Evolutionary conservation across 1,284 basidiomycete species (phyloP).

Genomic region (Ganoderma meredithae): DNA sequence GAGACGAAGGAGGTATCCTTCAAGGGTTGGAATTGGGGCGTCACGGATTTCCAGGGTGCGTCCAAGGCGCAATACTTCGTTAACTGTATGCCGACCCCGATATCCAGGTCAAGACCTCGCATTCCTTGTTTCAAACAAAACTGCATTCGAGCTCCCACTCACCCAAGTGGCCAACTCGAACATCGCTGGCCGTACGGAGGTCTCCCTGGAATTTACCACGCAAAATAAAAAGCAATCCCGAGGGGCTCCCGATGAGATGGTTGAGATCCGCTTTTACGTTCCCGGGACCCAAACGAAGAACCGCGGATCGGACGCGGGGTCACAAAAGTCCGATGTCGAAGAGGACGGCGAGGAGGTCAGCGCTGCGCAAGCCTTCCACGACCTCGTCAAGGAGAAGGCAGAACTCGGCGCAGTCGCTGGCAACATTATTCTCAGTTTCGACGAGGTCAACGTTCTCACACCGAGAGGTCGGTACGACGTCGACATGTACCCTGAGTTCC

Average conservation of each 20-base stretch:
- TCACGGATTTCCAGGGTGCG: conserved; percentile 91
- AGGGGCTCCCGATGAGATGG: conserved; percentile 82
- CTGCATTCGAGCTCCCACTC: conserved; percentile 92
- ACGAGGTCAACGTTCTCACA: conserved; percentile 96
- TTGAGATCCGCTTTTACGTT: conserved; percentile 97
- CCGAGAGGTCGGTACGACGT: conserved; percentile 97
- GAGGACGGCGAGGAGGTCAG: conserved; percentile 75
- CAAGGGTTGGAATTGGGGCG: conserved; percentile 99
- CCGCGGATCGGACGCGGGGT: conserved; percentile 80
- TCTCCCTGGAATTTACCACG: conserved; percentile 92
- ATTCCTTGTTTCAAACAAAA: conserved; percentile 91
- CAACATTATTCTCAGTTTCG: conserved; percentile 94
- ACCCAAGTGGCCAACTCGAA: conserved; percentile 94
- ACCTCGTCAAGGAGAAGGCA: conserved; percentile 95
- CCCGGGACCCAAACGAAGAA: conserved; percentile 82
- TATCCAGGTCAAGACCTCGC: conserved; percentile 87
- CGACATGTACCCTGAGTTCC: conserved; percentile 96
- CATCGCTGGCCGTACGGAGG: conserved; percentile 96
- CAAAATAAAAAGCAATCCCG: conserved; percentile 58
- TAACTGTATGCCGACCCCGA: background rate
- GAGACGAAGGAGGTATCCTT: conserved; percentile 90
- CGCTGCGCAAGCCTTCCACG: conserved; percentile 97
- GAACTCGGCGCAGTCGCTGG: conserved; percentile 94
- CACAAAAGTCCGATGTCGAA: conserved; percentile 73
- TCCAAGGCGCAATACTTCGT: conserved; percentile 10